These are phyloP conservation scores for Sclerotinia trifoliorum DNA, from an alignment of 2,329 filamentous ascomycete genomes.

Conservation along the genomic window DNA sequence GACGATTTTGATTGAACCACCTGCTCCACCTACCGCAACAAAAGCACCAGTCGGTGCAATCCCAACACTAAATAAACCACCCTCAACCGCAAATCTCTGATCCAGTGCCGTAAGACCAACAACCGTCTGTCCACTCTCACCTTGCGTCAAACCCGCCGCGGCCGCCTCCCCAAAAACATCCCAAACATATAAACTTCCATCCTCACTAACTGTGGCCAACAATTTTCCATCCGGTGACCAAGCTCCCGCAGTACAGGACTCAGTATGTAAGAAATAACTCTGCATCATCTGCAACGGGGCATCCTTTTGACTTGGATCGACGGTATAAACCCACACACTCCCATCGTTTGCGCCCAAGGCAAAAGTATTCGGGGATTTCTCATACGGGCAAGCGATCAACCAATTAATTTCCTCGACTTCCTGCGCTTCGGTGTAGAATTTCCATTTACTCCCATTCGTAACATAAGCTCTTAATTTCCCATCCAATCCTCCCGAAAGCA, in stretches of 20 bases:
- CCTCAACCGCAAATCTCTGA: constrained; percentile 88
- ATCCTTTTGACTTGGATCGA: constrained; percentile 63
- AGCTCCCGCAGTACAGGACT: constrained; percentile 78
- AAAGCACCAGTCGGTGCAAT: constrained; percentile 77
- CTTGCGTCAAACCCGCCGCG: constrained; percentile 55
- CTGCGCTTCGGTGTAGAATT: constrained; percentile 72
- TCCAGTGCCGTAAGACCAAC: constrained; percentile 77
- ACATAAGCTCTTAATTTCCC: constrained; percentile 68
- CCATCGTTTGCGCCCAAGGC: constrained; percentile 89
- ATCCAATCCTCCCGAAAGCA: constrained; percentile 85
- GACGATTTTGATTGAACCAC: constrained; percentile 80
- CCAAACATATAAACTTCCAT: constrained; percentile 86
- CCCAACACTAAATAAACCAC: constrained; percentile 84
- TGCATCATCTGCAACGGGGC: constrained; percentile 77
- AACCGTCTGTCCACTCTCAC: constrained; percentile 60
- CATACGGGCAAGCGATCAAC: constrained; percentile 72
- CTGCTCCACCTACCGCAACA: constrained; percentile 83
- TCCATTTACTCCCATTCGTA: constrained; percentile 55
- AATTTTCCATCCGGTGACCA: constrained; percentile 89
- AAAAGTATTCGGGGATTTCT: constrained; percentile 72
- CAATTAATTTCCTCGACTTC: constrained; percentile 97
- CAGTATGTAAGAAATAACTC: constrained; percentile 89
- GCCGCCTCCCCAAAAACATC: constrained; percentile 51
- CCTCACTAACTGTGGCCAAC: constrained; percentile 85
- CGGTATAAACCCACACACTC: constrained; percentile 92